Base-by-base conservation (phyloP, 768 basidiomycete species). In the Pisolithus marmoratus region DNA sequence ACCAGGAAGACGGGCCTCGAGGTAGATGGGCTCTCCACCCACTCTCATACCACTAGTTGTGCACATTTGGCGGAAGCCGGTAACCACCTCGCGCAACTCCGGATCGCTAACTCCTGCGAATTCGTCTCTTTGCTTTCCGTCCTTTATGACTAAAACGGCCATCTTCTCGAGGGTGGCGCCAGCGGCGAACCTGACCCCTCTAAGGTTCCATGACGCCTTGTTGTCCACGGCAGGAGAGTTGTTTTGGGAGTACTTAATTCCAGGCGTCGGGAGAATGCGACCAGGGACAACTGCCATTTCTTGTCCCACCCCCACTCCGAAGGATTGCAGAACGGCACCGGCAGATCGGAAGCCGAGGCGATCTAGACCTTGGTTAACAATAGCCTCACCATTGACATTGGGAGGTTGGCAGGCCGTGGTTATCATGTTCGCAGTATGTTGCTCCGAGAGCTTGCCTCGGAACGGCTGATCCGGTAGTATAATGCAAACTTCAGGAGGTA, bases 101-200 rank as follows among this genome's bases (percentile, higher is more conserved):
- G 78, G 79, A 58, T 91, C 90, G 6, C 67, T 51, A 3, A 72
- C 53, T 9, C 73, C 76, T 1, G 40, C 31, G 56, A 90, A 90
- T 60, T 90, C 87, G 40, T 81, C 79, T n/a, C 78, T 62, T 14
- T 29, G 23, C 47, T 74, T 74, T 12, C 76, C 72, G 56, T 90
- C 88, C 51, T 73, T 69, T 56, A 92, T 80, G 40, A 89, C 69
- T 14, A 92, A 69, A 11, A 90, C 83, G 1, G 75, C 78, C 86
- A 87, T 90, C 22, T 78, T 79, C 22, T 71, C 70, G 46, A 92
- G 65, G 14, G 59, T 66, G 7, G 73, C 81, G 9, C 86, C 85
- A 23, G 63, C 67, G 3, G 79, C 69, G 60, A 91, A 91, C 57
- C 77, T 80, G 75, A 68, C 74, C 41, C 76, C 73, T 44, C 78